Conservation (phyloP, 2,329 filamentous ascomycete species). For the Colletotrichum sp. region DNA sequence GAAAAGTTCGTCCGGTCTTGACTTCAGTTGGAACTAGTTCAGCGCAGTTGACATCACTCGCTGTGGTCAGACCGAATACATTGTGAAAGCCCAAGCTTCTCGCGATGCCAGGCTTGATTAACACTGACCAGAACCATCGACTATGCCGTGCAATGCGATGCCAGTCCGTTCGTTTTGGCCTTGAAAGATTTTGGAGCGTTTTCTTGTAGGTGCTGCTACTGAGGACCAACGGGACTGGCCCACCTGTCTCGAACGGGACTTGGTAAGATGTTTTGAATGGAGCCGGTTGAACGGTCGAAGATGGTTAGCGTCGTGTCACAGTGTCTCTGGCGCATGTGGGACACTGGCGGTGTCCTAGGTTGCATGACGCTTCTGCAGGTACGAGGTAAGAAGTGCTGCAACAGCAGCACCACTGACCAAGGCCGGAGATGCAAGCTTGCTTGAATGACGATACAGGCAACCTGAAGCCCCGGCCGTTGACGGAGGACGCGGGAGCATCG, state of each 20-base stretch:
- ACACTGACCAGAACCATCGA: background rate
- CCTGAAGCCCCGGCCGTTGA: background rate
- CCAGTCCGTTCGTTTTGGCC: background rate
- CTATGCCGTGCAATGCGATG: background rate
- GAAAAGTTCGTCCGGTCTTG: background rate
- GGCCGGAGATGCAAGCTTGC: background rate
- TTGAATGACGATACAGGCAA: background rate
- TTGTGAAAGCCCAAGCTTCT: background rate
- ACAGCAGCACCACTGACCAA: background rate
- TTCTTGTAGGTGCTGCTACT: background rate
- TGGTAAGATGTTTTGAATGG: background rate
- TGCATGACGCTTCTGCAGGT: constrained; percentile 29
- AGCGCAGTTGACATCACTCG: background rate
- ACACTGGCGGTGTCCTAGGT: constrained; percentile 8
- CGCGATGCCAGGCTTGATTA: background rate
- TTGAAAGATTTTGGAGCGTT: background rate
- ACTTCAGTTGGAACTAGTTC: background rate
- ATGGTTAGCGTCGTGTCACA: constrained; percentile 9
- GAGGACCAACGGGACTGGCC: background rate
- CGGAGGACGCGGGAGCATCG: constrained; percentile 3
- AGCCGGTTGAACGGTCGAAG: constrained; percentile 1
- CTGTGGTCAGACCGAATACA: background rate
- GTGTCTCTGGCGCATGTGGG: constrained; percentile 16
- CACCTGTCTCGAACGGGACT: constrained; percentile 3
- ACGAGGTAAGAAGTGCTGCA: constrained; percentile 20